phyloP scores from a whole-genome alignment of 2,329 filamentous ascomycete species.

The Geosmithia flava region DNA sequence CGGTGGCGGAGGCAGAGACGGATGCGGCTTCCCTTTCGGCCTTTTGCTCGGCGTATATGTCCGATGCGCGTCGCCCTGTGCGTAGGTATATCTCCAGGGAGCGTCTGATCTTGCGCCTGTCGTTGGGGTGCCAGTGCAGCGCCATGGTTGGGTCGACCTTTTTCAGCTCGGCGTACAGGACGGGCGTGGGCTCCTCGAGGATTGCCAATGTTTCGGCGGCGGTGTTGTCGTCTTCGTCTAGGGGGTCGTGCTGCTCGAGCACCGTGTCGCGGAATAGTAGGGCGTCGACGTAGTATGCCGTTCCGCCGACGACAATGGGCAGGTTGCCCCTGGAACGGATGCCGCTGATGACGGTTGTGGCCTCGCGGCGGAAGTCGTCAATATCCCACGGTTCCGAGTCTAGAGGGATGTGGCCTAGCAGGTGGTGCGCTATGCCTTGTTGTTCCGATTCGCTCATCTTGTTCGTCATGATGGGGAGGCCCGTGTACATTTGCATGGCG shows the following conservation, averaged over 20 bases:
- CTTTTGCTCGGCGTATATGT: conserved; percentile 73
- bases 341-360: conserved; percentile 56
- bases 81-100: conserved; percentile 84
- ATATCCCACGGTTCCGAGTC: conserved; percentile 77
- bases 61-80: conserved; percentile 70
- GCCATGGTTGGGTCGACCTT: conserved; percentile 87
- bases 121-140: conserved; percentile 84
- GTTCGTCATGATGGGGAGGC: conserved; percentile 89
- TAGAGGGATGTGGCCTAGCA: conserved; percentile 67
- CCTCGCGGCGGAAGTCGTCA: conserved; percentile 60
- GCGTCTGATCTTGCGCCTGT: conserved; percentile 76
- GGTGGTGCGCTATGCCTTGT: conserved; percentile 73
- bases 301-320: conserved; percentile 86
- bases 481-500: conserved; percentile 94
- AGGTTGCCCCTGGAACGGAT: conserved; percentile 68
- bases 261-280: conserved; percentile 65
- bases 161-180: conserved; percentile 58
- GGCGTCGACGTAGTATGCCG: conserved; percentile 88
- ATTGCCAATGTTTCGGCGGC: conserved; percentile 43
- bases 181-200: conserved; percentile 56
- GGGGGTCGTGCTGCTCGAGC: conserved; percentile 18
- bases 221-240: neutral
- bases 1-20: conserved; percentile 3
- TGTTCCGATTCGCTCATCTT: conserved; percentile 69
- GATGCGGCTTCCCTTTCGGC: conserved; percentile 15